Base-by-base conservation (phyloP, 2,329 filamentous ascomycete species). In the Colletotrichum acutatum region DNA sequence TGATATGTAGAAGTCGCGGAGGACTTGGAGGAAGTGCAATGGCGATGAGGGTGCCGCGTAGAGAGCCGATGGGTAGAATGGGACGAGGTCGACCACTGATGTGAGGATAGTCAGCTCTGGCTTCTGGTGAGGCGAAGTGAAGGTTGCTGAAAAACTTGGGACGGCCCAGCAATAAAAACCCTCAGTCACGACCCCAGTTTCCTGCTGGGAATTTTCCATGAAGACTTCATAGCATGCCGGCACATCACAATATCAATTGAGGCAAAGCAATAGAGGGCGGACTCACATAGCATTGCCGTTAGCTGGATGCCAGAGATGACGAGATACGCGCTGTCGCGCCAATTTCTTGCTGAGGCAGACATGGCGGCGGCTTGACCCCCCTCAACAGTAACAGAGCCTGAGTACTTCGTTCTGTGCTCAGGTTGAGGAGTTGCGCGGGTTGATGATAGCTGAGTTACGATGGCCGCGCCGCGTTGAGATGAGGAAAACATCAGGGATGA, bases 51-150 rank as follows among this genome's bases (percentile, higher is more conserved):
- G 77, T 0, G 82, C 71, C 3, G 80, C 77, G 79, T 84, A 88
- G 58, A 90, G 83, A 62, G 79, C 80, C 2, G 77, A 71, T 1
- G 89, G 89, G 78, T 90, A 90, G 75, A 89, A 83, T 37, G 84
- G 83, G 46, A 89, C 84, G 60, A 88, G 85, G 76, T 91, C 89
- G 58, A 90, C 83, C 75, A 84, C 89, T 90, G 68, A 6, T n/a
- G 54, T 6, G 24, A 22, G 8, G 4, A 28, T n/a, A 3, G 58
- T 75, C 16, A 71, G 69, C 58, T 46, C 37, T 56, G 19, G 28
- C 54, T 56, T 30, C 11, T 12, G 52, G 56, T 57, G 37, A 6
- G 24, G 14, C 12, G n/a, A 54, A 16, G 2, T n/a, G 9, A n/a
- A 30, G 28, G 7, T 16, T 9, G 6, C 26, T 8, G 30, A 5